Conservation (phyloP, 2,329 filamentous ascomycete genomes). For the Aspergillus brunneoviolaceus region DNA sequence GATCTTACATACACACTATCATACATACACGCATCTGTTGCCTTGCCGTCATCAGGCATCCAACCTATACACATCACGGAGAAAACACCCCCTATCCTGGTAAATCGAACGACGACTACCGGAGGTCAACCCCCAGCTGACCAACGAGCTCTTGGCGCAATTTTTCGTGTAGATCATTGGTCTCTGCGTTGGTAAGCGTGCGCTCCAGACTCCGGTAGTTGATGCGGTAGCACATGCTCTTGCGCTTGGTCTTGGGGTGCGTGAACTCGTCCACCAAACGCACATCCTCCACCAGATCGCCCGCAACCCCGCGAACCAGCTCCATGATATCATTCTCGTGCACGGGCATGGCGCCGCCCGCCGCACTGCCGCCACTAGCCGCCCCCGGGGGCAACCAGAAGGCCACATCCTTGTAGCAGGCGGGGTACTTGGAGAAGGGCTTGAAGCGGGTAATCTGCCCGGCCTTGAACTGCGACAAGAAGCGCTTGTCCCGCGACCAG, state of each 20-base stretch:
- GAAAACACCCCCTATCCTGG: neutral
- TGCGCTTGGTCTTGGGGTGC: constrained; percentile 79
- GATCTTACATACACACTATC: neutral
- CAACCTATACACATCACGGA: neutral
- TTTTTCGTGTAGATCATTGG: constrained; percentile 70
- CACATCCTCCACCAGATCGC: constrained; percentile 86
- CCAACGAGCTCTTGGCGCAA: constrained; percentile 66
- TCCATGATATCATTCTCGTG: constrained; percentile 99
- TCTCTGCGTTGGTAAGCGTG: constrained; percentile 81
- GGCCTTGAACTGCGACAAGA: constrained; percentile 75
- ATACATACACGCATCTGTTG: neutral
- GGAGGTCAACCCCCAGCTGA: constrained; percentile 75
- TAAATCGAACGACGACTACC: constrained; percentile 44
- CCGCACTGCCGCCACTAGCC: constrained; percentile 38
- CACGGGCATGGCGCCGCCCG: constrained; percentile 53
- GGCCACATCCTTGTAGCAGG: constrained; percentile 86
- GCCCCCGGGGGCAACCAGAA: constrained; percentile 72
- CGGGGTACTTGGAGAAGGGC: constrained; percentile 88
- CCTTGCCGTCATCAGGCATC: neutral
- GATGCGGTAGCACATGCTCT: constrained; percentile 87
- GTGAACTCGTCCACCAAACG: constrained; percentile 79
- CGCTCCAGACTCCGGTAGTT: constrained; percentile 91
- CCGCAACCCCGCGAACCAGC: constrained; percentile 77
- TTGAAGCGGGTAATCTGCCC: constrained; percentile 64
- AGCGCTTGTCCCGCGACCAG: constrained; percentile 84